Evolutionary conservation across 1,284 basidiomycete genomes (phyloP).

Genomic region (Trichosporon asahii): DNA sequence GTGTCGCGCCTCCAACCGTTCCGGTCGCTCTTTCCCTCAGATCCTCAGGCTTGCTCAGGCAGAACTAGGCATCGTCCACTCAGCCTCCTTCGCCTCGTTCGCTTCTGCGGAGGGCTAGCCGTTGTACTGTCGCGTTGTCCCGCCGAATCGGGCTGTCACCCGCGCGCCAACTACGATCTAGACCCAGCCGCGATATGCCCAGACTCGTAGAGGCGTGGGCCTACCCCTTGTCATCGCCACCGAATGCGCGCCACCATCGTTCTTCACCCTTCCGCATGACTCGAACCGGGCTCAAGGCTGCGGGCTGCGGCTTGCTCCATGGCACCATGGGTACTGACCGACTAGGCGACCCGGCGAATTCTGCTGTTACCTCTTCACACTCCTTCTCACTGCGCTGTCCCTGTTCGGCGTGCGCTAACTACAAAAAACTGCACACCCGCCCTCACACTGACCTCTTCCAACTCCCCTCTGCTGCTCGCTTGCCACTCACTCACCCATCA

Average conservation of each 20-base stretch:
- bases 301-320: background rate
- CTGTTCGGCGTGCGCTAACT: background rate
- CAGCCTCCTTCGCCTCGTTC: background rate
- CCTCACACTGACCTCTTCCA: background rate
- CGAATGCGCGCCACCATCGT: conserved; percentile 5
- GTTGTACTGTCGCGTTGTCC: background rate
- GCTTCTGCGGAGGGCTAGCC: background rate
- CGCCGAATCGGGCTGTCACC: background rate
- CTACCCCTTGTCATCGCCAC: conserved; percentile 2
- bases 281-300: background rate
- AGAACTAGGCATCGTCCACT: background rate
- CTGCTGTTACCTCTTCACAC: background rate
- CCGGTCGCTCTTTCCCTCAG: background rate
- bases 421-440: background rate
- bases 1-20: background rate
- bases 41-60: background rate
- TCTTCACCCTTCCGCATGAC: conserved; percentile 2
- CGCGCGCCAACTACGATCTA: background rate
- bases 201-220: background rate
- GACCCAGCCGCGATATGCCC: conserved; percentile 6
- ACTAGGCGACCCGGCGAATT: background rate
- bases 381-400: background rate
- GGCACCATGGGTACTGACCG: conserved; percentile 3
- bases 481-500: conserved; percentile 2
- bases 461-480: background rate